Evolutionary conservation across 345 rosid species (phyloP).

Genomic region (Boechera divaricarpa): DNA sequence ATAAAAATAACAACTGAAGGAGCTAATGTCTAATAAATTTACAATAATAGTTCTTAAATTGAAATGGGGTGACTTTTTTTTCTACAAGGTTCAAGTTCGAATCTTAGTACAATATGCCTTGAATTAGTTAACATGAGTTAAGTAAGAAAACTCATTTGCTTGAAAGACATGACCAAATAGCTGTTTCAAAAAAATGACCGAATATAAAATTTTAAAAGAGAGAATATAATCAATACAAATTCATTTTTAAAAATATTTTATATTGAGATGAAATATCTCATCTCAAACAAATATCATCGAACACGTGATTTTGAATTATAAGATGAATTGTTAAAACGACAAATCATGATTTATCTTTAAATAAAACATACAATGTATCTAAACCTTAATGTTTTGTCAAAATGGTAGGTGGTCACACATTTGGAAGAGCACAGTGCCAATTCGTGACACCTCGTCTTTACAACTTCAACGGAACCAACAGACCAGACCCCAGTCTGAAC

Average conservation of each 20-base stretch:
- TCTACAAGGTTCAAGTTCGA: not conserved
- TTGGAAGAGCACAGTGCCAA: slow-evolving; percentile 62
- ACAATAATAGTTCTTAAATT: not conserved
- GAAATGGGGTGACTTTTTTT: not conserved
- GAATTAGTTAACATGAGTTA: not conserved
- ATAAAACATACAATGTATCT: not conserved
- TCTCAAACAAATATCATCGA: not conserved
- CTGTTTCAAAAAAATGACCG: not conserved
- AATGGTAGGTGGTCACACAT: slow-evolving; percentile 70
- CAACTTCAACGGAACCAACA: slow-evolving; percentile 51
- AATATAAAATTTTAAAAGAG: not conserved
- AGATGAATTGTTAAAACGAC: slow-evolving; percentile 3
- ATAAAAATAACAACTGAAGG: too few relatives aligned
- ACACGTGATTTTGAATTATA: slow-evolving; percentile 1
- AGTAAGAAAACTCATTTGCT: not conserved
- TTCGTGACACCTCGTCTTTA: slow-evolving; percentile 51
- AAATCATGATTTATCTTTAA: not conserved
- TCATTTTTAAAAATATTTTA: too few relatives aligned
- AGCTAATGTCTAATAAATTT: not conserved
- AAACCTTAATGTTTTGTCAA: not conserved
- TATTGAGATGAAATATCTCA: too few relatives aligned
- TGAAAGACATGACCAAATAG: not conserved
- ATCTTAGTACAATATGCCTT: not conserved
- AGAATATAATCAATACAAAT: not conserved
- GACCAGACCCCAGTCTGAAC: slow-evolving; percentile 61